Conservation (phyloP, 2,329 filamentous ascomycete species). For the Graphiopsis chlorocephala region DNA sequence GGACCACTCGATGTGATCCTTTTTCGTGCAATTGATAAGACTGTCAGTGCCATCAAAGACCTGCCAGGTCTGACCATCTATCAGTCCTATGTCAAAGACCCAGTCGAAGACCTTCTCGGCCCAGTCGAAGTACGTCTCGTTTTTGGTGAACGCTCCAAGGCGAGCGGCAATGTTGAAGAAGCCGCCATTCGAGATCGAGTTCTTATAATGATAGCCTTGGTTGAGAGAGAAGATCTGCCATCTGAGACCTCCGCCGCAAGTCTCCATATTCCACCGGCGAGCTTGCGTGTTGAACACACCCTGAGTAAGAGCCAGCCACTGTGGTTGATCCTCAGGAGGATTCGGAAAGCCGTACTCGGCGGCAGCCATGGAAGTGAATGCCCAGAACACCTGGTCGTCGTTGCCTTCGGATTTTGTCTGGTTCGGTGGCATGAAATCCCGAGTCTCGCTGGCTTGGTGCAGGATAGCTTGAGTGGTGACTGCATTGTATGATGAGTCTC, state of each 20-base stretch:
- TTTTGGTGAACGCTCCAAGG: slow-evolving; percentile 30
- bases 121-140: slow-evolving; percentile 63
- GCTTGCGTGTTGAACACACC: slow-evolving; percentile 43
- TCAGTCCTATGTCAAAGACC: slow-evolving; percentile 49
- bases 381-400: slow-evolving; percentile 60
- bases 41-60: slow-evolving; percentile 48
- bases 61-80: slow-evolving; percentile 49
- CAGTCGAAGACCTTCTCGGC: slow-evolving; percentile 42
- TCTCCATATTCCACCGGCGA: slow-evolving; percentile 36
- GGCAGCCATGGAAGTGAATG: slow-evolving; percentile 55
- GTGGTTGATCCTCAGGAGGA: slow-evolving; percentile 40
- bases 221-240: slow-evolving; percentile 45
- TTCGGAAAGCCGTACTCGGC: slow-evolving; percentile 52
- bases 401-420: slow-evolving; percentile 47
- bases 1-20: slow-evolving; percentile 47
- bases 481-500: slow-evolving; percentile 62
- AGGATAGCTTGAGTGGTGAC: slow-evolving; percentile 57
- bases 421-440: slow-evolving; percentile 57
- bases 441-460: slow-evolving; percentile 57
- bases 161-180: slow-evolving; percentile 46
- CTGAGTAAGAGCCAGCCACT: slow-evolving; percentile 47
- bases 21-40: slow-evolving; percentile 41
- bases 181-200: slow-evolving; percentile 46
- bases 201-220: slow-evolving; percentile 49
- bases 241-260: slow-evolving; percentile 39